Evolutionary conservation across 495 filamentous ascomycete genomes (phyloP), one percentile per base, ranked within the genome.

Genomic region (Hyaloscypha bicolor): DNA sequence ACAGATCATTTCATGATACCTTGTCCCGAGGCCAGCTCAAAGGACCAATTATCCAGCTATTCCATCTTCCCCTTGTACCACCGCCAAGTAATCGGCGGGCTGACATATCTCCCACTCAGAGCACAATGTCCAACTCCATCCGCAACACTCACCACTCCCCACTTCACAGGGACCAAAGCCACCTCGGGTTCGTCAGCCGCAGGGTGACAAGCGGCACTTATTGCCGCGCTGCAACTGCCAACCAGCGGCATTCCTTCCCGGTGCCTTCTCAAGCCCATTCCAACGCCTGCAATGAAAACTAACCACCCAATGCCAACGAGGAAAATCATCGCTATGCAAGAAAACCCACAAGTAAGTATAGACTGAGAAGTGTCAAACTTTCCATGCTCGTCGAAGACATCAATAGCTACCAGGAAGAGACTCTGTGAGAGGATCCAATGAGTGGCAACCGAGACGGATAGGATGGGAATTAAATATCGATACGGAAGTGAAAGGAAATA

Each of bases 131-230:
- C 69, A 21, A 65, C 39, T 8, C 62, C 58, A 25, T 51, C 32
- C 31, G 48, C 62, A 11, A 68, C 62, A 45, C 63, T 69, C 21
- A 75, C 72, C 0, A 71, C 75, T 19, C 80, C 80, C 80, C 79
- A 81, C 67, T 74, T 66, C 9, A 83, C 37, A 9, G 73, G 70
- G 21, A 71, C 58, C 6, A 63, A 31, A 11, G 72, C 63, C 25
- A 57, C 69, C 16, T 59, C 58, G 14, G 42, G 9, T 9, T 69
- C 70, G 33, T 67, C 64, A 48, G 61, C 56, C 9, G 69, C 68
- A 33, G 72, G 68, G 74, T 83, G 80, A 66, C 81, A 85, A 0
- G 82, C 82, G 0, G 83, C 83, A 63, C 80, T 81, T 33, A 87
- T 80, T 2, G 77, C 82, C 9, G 76, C 73, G 62, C 79, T 82